Percentiles rank a stretch among this genome's conserved stretches.
Evolutionary conservation across 1,284 basidiomycete species (phyloP).

Genomic region (Schizophyllum commune): DNA sequence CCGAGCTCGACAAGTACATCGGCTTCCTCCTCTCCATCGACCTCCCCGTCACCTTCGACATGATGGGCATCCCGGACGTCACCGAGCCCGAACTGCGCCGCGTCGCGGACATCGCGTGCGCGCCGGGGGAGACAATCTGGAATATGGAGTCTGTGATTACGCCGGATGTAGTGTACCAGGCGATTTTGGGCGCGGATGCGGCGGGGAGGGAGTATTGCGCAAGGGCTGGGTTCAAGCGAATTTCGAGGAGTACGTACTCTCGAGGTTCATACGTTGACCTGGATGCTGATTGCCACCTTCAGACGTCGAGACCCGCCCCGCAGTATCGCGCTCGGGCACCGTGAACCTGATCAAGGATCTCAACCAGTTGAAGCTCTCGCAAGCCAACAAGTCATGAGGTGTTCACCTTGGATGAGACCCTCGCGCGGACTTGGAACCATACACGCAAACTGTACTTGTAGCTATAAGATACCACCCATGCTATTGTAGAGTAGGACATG

Average conservation of each 20-base stretch:
- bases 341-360: background rate
- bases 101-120: conserved; percentile 22
- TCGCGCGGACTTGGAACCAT: background rate
- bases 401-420: background rate
- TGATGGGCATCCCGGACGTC: conserved; percentile 23
- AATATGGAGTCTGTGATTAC: conserved; percentile 24
- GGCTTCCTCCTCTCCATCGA: conserved; percentile 25
- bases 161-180: conserved; percentile 20
- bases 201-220: conserved; percentile 10
- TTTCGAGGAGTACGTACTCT: background rate
- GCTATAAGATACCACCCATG: background rate
- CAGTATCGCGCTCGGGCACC: background rate
- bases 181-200: conserved; percentile 25
- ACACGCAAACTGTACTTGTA: background rate
- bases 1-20: conserved; percentile 25
- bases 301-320: background rate
- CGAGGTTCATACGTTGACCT: background rate
- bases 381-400: background rate
- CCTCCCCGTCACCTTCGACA: conserved; percentile 24
- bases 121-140: conserved; percentile 26
- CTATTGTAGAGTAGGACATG: background rate
- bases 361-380: background rate
- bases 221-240: background rate
- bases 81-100: conserved; percentile 21
- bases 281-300: background rate